Evolutionary conservation across 768 basidiomycete genomes (phyloP).

Genomic region (Trametes maxima): DNA sequence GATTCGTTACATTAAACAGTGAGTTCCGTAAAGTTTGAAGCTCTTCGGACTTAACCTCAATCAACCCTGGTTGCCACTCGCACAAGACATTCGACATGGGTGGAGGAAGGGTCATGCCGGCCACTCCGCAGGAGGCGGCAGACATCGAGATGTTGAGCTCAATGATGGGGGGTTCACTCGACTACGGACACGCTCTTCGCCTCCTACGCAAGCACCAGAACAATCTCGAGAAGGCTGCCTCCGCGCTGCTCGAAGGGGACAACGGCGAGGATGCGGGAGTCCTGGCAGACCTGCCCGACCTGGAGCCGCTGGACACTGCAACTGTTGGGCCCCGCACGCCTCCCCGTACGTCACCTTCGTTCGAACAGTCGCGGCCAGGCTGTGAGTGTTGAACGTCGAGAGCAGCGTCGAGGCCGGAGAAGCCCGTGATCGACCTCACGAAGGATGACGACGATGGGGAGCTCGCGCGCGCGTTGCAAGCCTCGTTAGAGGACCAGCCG

Average conservation of each 20-base stretch:
- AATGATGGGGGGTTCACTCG: slow-evolving; percentile 44
- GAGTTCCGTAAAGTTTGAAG: too few species aligned
- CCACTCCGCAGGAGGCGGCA: slow-evolving; percentile 29
- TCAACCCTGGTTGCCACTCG: too few species aligned
- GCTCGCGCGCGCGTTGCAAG: slow-evolving; percentile 52
- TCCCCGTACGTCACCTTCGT: slow-evolving; percentile 27
- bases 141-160: slow-evolving; percentile 37
- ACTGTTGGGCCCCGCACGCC: slow-evolving; percentile 30
- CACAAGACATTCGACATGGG: not conserved
- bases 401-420: slow-evolving; percentile 36
- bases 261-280: slow-evolving; percentile 22
- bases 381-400: not conserved
- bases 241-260: slow-evolving; percentile 36
- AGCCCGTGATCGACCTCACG: slow-evolving; percentile 59
- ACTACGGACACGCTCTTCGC: slow-evolving; percentile 51
- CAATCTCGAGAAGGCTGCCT: slow-evolving; percentile 43
- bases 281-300: slow-evolving; percentile 9
- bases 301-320: slow-evolving; percentile 16
- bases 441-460: slow-evolving; percentile 55
- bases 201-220: slow-evolving; percentile 64
- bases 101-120: slow-evolving; percentile 11
- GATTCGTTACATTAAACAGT: too few species aligned
- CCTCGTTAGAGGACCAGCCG: slow-evolving; percentile 49
- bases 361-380: not conserved
- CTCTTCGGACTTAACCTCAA: too few species aligned